Evolutionary conservation across 1,139 yeast species (phyloP).

Genomic region (Protomyces macrosporus): DNA sequence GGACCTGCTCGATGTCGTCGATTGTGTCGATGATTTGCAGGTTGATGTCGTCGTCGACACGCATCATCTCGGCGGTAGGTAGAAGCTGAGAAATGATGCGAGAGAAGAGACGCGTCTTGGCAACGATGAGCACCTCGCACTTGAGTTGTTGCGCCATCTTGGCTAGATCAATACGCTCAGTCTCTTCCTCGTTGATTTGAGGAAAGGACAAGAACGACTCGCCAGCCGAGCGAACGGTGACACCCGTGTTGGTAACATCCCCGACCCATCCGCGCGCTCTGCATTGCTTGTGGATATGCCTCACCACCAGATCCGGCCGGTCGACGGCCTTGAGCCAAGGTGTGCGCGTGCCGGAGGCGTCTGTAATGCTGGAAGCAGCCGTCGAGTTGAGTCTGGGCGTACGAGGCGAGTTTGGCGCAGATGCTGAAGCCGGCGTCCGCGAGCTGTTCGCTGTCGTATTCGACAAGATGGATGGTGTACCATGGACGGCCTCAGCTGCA

Average conservation of each 20-base stretch:
- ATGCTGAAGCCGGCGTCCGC: neutral
- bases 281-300: slow-evolving; percentile 6
- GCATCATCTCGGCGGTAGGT: slow-evolving; percentile 1
- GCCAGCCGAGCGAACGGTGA: neutral
- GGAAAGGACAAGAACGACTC: neutral
- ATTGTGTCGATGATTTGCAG: neutral
- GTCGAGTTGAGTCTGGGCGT: neutral
- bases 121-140: neutral
- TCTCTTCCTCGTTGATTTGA: neutral
- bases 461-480: neutral
- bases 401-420: neutral
- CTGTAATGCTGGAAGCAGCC: neutral
- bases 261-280: slow-evolving; percentile 1
- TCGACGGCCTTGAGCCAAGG: neutral
- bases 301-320: slow-evolving; percentile 1
- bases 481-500: neutral
- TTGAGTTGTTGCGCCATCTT: neutral
- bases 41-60: slow-evolving; percentile 3
- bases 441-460: neutral
- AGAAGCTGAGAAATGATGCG: neutral
- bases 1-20: neutral
- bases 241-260: neutral
- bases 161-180: neutral
- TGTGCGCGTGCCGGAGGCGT: neutral
- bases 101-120: neutral